phyloP scores from a whole-genome alignment of 2,329 filamentous ascomycete genomes.

The Botryotinia narcissicola region DNA sequence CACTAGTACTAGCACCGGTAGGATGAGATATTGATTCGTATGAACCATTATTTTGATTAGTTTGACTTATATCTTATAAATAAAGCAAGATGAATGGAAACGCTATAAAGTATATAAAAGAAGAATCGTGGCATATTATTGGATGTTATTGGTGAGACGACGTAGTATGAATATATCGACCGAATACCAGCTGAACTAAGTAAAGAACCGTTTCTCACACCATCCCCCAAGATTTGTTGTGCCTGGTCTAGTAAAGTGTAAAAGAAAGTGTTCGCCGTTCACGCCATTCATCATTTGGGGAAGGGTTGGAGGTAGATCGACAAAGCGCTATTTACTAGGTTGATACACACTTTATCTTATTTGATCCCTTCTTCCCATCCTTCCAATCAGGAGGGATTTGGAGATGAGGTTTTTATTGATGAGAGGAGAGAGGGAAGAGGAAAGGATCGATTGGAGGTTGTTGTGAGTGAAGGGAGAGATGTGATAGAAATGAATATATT shows the following conservation, averaged over 20 bases:
- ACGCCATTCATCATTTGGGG: not conserved
- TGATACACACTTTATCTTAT: not conserved
- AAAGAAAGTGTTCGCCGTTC: not conserved
- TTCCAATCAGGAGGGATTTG: not conserved
- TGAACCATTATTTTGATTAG: not conserved
- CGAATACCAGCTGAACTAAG: not conserved
- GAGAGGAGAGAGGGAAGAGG: not conserved
- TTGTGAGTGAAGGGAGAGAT: not conserved
- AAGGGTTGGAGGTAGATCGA: not conserved
- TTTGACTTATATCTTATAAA: not conserved
- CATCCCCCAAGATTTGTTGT: not conserved
- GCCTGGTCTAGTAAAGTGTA: not conserved
- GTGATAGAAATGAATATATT: not conserved
- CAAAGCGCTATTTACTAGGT: not conserved
- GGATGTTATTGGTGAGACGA: not conserved
- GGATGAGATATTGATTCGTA: conserved; percentile 3
- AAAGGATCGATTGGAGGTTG: not conserved
- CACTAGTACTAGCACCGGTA: not conserved
- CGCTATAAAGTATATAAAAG: not conserved
- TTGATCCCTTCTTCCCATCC: not conserved
- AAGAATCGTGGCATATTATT: not conserved
- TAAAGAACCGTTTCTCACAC: not conserved
- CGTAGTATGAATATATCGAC: not conserved
- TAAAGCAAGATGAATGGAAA: not conserved
- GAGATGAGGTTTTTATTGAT: not conserved